Evolutionary conservation across 371 early-diverging fungal genomes (phyloP), one percentile per base, ranked within the genome.

Genomic region (Mortierella sp.): DNA sequence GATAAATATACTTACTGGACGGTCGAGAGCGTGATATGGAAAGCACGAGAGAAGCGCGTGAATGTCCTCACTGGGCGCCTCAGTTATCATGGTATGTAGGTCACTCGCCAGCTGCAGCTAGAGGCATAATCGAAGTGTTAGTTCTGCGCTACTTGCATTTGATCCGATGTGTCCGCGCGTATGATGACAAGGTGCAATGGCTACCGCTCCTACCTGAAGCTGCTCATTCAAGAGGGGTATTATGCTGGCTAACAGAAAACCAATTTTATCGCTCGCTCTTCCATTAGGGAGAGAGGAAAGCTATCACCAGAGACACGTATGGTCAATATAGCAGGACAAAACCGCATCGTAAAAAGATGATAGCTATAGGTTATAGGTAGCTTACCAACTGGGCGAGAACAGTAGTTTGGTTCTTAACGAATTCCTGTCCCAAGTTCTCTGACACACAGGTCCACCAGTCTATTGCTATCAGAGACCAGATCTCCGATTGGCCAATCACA

Each of bases 401-500:
- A 9, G 31, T 4, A 11, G 58, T 37, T 32, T 65, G 70, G 3
- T 46, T 37, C 5, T 8, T 31, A 0, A 66, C 70, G 23, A 65
- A 76, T 6, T n/a, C 54, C 19, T 51, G 66, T 0, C 78, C 70
- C 34, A 70, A 59, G 14, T 32, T 34, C 4, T 54, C 54, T 4
- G 78, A 47, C 8, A 65, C 24, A 28, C 78, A 70, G 14, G 46
- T 51, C 78, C 78, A 76, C 78, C 78, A 76, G 26, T 70, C 78
- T 32, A 32, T 57, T 5, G 70, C 70, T 11, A 76, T 26, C 7
- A 69, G n/a, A 1, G 78, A 57, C 51, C 60, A 44, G 0, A 76
- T 12, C 21, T 76, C 70, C 6, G 70, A 62, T 1, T n/a, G 50
- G 4, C 53, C 70, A 3, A 76, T 24, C 0, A 62, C 61, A n/a